phyloP scores from a whole-genome alignment of 495 filamentous ascomycete genomes.

The Sporormia fimetaria region DNA sequence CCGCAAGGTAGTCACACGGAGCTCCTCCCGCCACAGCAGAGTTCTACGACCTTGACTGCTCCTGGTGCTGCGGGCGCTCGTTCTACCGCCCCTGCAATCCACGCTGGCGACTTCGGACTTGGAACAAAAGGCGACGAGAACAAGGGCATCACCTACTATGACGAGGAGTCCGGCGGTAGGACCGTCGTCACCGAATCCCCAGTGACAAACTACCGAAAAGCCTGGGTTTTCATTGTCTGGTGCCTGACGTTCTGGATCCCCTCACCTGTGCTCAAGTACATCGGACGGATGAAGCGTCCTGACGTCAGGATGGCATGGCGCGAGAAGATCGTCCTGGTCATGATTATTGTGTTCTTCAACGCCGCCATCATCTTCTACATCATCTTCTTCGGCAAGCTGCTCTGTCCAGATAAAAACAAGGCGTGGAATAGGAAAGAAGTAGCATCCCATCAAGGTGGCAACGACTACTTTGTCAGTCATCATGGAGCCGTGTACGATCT shows the following conservation, averaged over 20 bases:
- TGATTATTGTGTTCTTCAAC: slow-evolving; percentile 75
- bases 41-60: slow-evolving; percentile 45
- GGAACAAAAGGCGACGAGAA: slow-evolving; percentile 73
- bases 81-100: slow-evolving; percentile 58
- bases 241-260: slow-evolving; percentile 89
- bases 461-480: slow-evolving; percentile 82
- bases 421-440: slow-evolving; percentile 73
- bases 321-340: slow-evolving; percentile 77
- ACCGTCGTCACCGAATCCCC: slow-evolving; percentile 65
- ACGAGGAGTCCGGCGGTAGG: slow-evolving; percentile 63
- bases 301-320: slow-evolving; percentile 96
- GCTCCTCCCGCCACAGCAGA: slow-evolving; percentile 51
- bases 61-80: slow-evolving; percentile 49
- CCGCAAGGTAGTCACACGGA: slow-evolving; percentile 60
- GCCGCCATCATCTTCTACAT: slow-evolving; percentile 85
- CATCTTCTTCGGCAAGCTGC: slow-evolving; percentile 65
- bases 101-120: slow-evolving; percentile 71
- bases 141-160: slow-evolving; percentile 59
- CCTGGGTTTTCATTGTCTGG: slow-evolving; percentile 79
- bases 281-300: slow-evolving; percentile 94
- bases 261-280: slow-evolving; percentile 61
- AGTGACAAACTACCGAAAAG: slow-evolving; percentile 49
- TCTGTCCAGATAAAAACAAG: slow-evolving; percentile 89
- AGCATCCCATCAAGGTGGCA: slow-evolving; percentile 50
- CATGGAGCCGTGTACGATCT: slow-evolving; percentile 89